Conservation (phyloP, 176 grass and related monocot species). For the Triticum monococcum region DNA sequence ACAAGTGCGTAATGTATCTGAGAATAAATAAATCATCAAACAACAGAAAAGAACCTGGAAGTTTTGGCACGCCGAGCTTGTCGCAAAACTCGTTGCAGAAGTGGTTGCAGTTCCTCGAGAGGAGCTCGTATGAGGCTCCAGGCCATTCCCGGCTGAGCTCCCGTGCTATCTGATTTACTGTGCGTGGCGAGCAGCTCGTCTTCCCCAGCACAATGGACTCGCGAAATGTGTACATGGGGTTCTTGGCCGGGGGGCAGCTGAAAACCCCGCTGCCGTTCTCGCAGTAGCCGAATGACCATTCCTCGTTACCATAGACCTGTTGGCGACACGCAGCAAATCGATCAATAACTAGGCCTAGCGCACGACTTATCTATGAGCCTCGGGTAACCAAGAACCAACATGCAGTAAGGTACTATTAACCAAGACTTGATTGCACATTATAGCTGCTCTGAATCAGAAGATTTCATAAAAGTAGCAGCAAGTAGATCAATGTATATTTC, state of each 20-base stretch:
- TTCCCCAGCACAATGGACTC: slow-evolving; percentile 60
- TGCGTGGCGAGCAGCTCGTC: slow-evolving; percentile 46
- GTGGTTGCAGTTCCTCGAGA: slow-evolving; percentile 69
- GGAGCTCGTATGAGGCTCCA: slow-evolving; percentile 53
- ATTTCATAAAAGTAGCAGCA: neutral
- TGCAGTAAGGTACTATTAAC: neutral
- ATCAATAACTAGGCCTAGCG: neutral
- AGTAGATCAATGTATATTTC: neutral
- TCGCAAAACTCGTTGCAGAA: slow-evolving; percentile 63
- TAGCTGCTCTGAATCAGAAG: neutral
- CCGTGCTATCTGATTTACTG: slow-evolving; percentile 44
- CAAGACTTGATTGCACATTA: neutral
- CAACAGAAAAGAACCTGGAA: slow-evolving; percentile 45
- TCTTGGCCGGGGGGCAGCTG: slow-evolving; percentile 49
- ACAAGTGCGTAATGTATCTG: neutral
- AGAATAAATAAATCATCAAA: neutral
- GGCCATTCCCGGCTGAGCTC: slow-evolving; percentile 57
- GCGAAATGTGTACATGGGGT: slow-evolving; percentile 55
- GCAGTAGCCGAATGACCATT: slow-evolving; percentile 65
- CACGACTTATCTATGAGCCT: neutral
- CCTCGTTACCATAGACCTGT: slow-evolving; percentile 61
- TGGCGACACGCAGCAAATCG: neutral
- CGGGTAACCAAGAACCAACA: neutral
- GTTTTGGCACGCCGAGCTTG: slow-evolving; percentile 45
- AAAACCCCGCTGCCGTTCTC: slow-evolving; percentile 61